Evolutionary conservation across 208 protist species (phyloP).

Genomic region (Borovskyia barvae): DNA sequence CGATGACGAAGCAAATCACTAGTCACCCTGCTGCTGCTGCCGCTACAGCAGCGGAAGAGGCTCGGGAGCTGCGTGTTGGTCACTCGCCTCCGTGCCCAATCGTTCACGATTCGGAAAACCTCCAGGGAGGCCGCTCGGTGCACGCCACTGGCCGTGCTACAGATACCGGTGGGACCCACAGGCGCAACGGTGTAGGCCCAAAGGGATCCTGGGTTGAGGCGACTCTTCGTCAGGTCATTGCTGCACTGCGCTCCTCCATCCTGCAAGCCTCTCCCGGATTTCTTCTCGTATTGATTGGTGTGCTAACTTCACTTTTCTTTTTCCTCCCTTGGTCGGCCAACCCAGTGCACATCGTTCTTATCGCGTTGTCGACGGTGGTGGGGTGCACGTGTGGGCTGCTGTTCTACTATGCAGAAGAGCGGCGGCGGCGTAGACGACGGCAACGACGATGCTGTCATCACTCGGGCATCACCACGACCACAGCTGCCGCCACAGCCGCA

Average conservation of each 20-base stretch:
- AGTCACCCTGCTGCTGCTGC: not conserved
- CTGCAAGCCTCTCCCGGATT: conserved; percentile 14
- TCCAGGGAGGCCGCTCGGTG: too few species aligned
- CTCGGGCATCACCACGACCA: not conserved
- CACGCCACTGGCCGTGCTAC: too few species aligned
- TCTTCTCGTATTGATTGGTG: conserved; percentile 28
- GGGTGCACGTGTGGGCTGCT: conserved; percentile 40
- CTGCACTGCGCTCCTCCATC: conserved; percentile 13
- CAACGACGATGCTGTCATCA: not conserved
- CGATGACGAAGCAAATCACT: not conserved
- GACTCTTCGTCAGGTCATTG: conserved; percentile 1
- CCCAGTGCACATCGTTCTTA: conserved; percentile 63
- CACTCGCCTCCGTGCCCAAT: too few species aligned
- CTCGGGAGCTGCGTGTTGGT: too few species aligned
- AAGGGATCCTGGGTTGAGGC: too few species aligned
- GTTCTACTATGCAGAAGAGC: conserved; percentile 22
- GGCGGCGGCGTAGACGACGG: conserved; percentile 2
- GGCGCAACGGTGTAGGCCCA: too few species aligned
- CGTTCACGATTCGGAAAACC: too few species aligned
- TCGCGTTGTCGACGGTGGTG: conserved; percentile 41
- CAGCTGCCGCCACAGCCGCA: too few species aligned
- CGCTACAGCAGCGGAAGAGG: not conserved
- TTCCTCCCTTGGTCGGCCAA: conserved; percentile 75
- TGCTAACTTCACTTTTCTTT: conserved; percentile 57
- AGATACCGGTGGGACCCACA: too few species aligned